A percentile compares a stretch with the other conserved stretches of the same genome.
These are phyloP conservation scores for Aspergillus pseudoterreus DNA, from an alignment of 2,329 filamentous ascomycete species.

Conservation along the genomic window DNA sequence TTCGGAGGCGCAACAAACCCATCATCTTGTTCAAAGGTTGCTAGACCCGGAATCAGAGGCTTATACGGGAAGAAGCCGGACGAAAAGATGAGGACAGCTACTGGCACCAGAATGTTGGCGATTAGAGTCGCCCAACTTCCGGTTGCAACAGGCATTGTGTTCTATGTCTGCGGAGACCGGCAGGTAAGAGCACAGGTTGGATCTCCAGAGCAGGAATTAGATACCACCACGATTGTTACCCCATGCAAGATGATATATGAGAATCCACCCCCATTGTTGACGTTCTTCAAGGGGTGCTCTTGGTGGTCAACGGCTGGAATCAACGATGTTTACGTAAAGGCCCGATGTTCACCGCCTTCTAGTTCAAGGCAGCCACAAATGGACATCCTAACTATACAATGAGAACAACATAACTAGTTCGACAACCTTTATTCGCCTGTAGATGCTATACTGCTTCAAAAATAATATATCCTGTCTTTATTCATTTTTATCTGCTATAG, in stretches of 20 bases:
- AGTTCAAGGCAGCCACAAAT: background rate
- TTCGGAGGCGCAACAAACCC: conserved; percentile 56
- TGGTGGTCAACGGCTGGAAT: background rate
- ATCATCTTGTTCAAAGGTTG: conserved; percentile 56
- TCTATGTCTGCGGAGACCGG: background rate
- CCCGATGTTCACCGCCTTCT: background rate
- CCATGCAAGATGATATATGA: background rate
- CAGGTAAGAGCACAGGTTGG: background rate
- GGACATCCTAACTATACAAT: background rate
- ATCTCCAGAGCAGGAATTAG: background rate
- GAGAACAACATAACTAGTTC: background rate
- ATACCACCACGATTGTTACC: background rate
- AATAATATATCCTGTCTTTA: no score
- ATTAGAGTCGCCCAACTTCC: conserved; percentile 49
- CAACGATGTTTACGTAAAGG: no score
- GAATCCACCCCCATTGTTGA: background rate
- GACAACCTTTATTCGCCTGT: no score
- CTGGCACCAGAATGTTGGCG: conserved; percentile 73
- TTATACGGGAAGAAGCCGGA: conserved; percentile 98
- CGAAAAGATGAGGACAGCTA: conserved; percentile 74
- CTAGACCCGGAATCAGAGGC: conserved; percentile 81
- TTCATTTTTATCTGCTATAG: no score
- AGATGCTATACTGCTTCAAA: no score
- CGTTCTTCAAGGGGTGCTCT: background rate
- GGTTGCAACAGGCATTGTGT: conserved; percentile 19